Base-by-base conservation (phyloP, 257 asterid genomes). In the Penstemon eatonii region DNA sequence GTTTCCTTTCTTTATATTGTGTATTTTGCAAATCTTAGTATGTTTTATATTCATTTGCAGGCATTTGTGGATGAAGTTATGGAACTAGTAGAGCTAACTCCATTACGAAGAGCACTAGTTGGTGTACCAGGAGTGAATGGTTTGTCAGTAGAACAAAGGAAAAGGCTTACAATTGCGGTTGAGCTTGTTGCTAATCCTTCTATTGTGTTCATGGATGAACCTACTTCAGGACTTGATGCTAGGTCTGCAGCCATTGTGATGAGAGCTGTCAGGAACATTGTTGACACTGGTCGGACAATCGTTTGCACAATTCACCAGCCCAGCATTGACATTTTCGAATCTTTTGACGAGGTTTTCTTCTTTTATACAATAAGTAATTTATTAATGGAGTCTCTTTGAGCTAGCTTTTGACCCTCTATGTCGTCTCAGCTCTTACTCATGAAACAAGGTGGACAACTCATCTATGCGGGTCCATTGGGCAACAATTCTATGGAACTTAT, bases 261-360 rank as follows among this genome's bases (percentile, higher is more conserved):
- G 96, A 83, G 97, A 70, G 89, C 97, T 39, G 95, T 90, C 66
- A 90, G 97, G 83, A 90, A 88, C 84, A 90, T 87, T 18, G 97
- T 86, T 18, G 86, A 90, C 81, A 90, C 96, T 8, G 96, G 96
- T 10, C 82, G 97, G 40, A 90, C 97, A 36, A 87, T 90, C 8
- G 97, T 88, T 60, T 90, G 97, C 86, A 90, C 97, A 13, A 90
- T 90, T 80, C 97, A 90, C 69, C 97, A 90, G 76, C 97, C 97
- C 10, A 86, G 97, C 77, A 88, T 86, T 40, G 96, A 90, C 63
- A 89, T 90, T 60, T 90, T 90, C 19, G 97, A 90, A 78, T 81
- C 97, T 8, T 90, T 90, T 67, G 96, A 90, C 52, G 96, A 90
- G 96, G 97, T 90, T 72, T 63, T 59, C 33, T 44, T 67, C 58